Base-by-base conservation (phyloP, 495 filamentous ascomycete species). In the Penicillium parvum region DNA sequence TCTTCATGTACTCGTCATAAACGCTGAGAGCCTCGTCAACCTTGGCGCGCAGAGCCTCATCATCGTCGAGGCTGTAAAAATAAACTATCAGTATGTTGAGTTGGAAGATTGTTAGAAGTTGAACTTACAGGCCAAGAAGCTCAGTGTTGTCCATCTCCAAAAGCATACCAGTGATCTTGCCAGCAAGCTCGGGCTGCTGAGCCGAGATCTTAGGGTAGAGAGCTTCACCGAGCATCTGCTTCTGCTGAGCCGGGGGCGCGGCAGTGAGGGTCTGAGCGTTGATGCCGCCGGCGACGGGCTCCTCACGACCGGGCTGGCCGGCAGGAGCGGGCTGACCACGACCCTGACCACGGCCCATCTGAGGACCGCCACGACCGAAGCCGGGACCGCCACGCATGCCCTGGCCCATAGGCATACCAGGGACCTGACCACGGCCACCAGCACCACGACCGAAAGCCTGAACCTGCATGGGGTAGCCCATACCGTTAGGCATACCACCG, bases 81-180 rank as follows among this genome's bases (percentile, higher is more conserved):
- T 27, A 34, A 29, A 0, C 57, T 66, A 63, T 63, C 55, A 58
- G 63, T 54, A 58, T 32, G 29, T 55, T 52, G 53, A 30, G 16
- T 2, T 7, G 4, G 10, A 25, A 36, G 22, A 33, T 16, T n/a
- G 22, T 6, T 10, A 34, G 17, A 29, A 16, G 18, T 26, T 34
- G 50, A 45, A 90, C 92, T 88, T 82, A 98, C 92, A 99, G 77
- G 65, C 84, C 85, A 58, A 99, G 70, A 49, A 99, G 71, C 75
- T 99, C 92, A 33, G 72, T 50, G 63, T 96, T 96, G 49, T 96
- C 92, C 92, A 99, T 99, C 78, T 99, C 92, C 54, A 99, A 63
- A 57, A 99, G 81, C 92, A 99, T 99, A 67, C 92, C 92, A 46
- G 92, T 99, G 60, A 99, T 96, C 84, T 99, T 99, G 54, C 92